Conservation (phyloP, 2,329 filamentous ascomycete genomes). For the Aspergillus pseudotamarii region DNA sequence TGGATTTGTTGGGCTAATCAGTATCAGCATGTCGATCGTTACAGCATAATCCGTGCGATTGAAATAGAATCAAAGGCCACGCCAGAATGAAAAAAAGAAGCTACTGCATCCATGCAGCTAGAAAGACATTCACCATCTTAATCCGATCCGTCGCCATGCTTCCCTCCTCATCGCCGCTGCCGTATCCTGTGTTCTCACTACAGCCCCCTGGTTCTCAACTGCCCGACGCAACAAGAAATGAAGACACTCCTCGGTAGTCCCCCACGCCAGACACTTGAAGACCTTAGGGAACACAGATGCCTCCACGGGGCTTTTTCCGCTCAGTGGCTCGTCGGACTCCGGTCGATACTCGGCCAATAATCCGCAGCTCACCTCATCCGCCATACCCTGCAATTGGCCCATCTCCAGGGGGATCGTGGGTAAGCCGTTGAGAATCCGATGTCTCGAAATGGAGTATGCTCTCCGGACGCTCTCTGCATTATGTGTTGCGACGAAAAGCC, state of each 20-base stretch:
- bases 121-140: not conserved
- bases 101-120: not conserved
- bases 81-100: not conserved
- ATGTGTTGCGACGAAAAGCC: slow-evolving; percentile 58
- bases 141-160: slow-evolving; percentile 54
- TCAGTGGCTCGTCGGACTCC: slow-evolving; percentile 19
- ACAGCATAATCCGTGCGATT: not conserved
- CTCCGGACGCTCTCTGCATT: slow-evolving; percentile 53
- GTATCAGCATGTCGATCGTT: not conserved
- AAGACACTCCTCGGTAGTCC: slow-evolving; percentile 55
- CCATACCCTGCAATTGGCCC: slow-evolving; percentile 87
- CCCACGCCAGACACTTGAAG: slow-evolving; percentile 59
- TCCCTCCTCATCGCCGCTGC: slow-evolving; percentile 66
- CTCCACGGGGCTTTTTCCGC: slow-evolving; percentile 3
- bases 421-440: slow-evolving; percentile 45
- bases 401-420: slow-evolving; percentile 52
- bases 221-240: slow-evolving; percentile 62
- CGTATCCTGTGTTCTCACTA: slow-evolving; percentile 63
- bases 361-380: slow-evolving; percentile 73
- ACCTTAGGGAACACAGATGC: slow-evolving; percentile 39
- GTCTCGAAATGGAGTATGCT: slow-evolving; percentile 40
- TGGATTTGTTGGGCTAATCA: not conserved
- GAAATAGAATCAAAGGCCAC: not conserved
- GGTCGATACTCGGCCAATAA: slow-evolving; percentile 37
- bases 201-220: slow-evolving; percentile 72